Percentiles rank a stretch among this genome's conserved stretches.
phyloP scores from a whole-genome alignment of 2,329 filamentous ascomycete genomes.

The Cadophora luteo-olivacea region DNA sequence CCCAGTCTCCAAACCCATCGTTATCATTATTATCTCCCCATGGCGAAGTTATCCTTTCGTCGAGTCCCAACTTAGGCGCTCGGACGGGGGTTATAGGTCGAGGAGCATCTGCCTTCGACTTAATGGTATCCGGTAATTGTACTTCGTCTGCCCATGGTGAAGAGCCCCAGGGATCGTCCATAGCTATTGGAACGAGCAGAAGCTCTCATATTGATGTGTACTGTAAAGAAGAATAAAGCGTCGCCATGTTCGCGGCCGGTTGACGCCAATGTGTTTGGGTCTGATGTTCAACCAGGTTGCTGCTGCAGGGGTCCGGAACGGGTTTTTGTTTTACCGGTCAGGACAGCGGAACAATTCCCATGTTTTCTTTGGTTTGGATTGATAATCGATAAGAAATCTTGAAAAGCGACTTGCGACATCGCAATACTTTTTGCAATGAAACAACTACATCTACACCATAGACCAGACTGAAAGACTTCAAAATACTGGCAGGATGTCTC shows the following conservation, averaged over 20 bases:
- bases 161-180: slow-evolving; percentile 48
- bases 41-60: slow-evolving; percentile 35
- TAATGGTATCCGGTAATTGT: slow-evolving; percentile 29
- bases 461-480: slow-evolving; percentile 15
- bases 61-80: slow-evolving; percentile 31
- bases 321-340: neutral
- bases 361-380: slow-evolving; percentile 34
- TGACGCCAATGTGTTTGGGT: slow-evolving; percentile 25
- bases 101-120: slow-evolving; percentile 25
- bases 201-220: slow-evolving; percentile 43
- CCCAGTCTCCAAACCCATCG: slow-evolving; percentile 41
- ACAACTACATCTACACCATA: slow-evolving; percentile 25
- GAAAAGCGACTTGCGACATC: slow-evolving; percentile 6
- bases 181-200: slow-evolving; percentile 38
- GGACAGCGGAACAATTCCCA: neutral
- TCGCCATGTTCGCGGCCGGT: slow-evolving; percentile 2
- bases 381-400: slow-evolving; percentile 43
- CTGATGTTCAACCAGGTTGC: slow-evolving; percentile 19
- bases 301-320: slow-evolving; percentile 3
- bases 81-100: slow-evolving; percentile 32
- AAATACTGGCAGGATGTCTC: slow-evolving; percentile 58
- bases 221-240: slow-evolving; percentile 13
- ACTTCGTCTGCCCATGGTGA: slow-evolving; percentile 48
- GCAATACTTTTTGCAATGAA: slow-evolving; percentile 27
- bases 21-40: slow-evolving; percentile 38